Percentiles rank a stretch among this genome's conserved stretches.
phyloP scores from a whole-genome alignment of 1,284 basidiomycete species.

The Thecaphora thlaspeos region DNA sequence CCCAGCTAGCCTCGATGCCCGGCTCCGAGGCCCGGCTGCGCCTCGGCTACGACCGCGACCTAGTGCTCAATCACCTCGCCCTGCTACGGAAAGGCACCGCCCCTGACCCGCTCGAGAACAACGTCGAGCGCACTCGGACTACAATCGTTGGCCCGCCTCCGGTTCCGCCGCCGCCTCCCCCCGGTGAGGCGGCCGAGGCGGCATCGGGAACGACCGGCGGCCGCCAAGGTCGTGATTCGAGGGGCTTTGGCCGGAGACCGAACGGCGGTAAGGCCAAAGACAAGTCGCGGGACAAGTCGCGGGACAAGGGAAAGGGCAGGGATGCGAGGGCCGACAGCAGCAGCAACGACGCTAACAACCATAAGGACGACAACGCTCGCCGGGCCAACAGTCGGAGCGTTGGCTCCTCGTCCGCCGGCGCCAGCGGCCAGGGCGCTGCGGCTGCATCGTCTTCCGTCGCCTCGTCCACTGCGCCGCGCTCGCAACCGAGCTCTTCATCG shows the following conservation, averaged over 20 bases:
- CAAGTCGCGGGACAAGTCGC: slow-evolving; percentile 7
- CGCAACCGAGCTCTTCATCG: not conserved
- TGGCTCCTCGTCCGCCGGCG: no score
- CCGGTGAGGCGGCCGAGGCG: not conserved
- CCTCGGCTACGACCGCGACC: slow-evolving; percentile 43
- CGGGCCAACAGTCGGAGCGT: no score
- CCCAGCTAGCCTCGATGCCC: slow-evolving; percentile 1
- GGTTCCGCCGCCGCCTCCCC: slow-evolving; percentile 3
- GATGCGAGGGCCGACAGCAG: no score
- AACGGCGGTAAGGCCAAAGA: not conserved
- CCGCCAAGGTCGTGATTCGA: no score
- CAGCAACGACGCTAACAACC: no score
- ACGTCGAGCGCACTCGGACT: slow-evolving; percentile 50
- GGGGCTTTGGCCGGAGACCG: not conserved
- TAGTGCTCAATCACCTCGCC: slow-evolving; percentile 38
- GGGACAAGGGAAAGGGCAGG: slow-evolving; percentile 11
- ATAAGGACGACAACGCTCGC: no score
- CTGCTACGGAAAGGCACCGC: slow-evolving; percentile 41
- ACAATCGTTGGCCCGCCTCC: slow-evolving; percentile 51
- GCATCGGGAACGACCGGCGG: no score
- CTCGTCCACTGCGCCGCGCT: no score
- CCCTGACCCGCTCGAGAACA: slow-evolving; percentile 41
- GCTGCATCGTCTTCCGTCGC: no score
- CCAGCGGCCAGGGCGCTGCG: no score
- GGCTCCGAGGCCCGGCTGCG: slow-evolving; percentile 19